Evolutionary conservation across 257 asterid species (phyloP).

Genomic region (Oldenlandia corymbosa): DNA sequence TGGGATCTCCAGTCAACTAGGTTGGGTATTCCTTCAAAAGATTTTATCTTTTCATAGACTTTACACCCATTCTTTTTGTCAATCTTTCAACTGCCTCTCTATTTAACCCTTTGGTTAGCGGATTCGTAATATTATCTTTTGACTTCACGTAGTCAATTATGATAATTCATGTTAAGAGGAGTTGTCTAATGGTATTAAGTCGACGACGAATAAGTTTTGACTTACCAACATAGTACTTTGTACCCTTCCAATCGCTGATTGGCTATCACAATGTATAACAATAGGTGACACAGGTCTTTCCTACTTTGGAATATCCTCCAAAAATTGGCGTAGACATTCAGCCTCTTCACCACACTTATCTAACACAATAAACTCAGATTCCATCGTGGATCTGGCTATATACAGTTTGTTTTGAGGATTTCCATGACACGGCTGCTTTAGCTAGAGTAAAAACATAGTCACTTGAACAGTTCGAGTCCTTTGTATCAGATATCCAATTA

Average conservation of each 20-base stretch:
- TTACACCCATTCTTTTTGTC: not conserved
- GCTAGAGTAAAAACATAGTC: not conserved
- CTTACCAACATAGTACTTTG: not conserved
- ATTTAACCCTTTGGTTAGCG: not conserved
- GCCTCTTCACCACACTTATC: constrained; percentile 1
- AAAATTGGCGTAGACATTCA: not conserved
- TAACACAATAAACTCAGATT: not conserved
- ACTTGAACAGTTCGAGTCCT: not conserved
- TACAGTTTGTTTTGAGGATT: not conserved
- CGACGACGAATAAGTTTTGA: not conserved
- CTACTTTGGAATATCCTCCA: not conserved
- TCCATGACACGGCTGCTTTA: not conserved
- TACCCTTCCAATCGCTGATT: constrained; percentile 1
- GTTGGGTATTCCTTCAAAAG: not conserved
- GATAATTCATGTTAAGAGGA: not conserved
- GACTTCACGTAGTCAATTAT: not conserved
- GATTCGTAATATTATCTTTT: not conserved
- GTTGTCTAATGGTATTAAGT: not conserved
- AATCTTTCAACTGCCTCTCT: not conserved
- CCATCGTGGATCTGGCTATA: constrained; percentile 1
- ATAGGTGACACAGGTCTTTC: not conserved
- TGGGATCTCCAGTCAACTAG: constrained; percentile 1
- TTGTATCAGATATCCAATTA: constrained; percentile 1
- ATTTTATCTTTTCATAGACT: not conserved
- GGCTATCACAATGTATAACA: not conserved